phyloP scores from a whole-genome alignment of 768 basidiomycete genomes.

The Cubamyces lactineus region DNA sequence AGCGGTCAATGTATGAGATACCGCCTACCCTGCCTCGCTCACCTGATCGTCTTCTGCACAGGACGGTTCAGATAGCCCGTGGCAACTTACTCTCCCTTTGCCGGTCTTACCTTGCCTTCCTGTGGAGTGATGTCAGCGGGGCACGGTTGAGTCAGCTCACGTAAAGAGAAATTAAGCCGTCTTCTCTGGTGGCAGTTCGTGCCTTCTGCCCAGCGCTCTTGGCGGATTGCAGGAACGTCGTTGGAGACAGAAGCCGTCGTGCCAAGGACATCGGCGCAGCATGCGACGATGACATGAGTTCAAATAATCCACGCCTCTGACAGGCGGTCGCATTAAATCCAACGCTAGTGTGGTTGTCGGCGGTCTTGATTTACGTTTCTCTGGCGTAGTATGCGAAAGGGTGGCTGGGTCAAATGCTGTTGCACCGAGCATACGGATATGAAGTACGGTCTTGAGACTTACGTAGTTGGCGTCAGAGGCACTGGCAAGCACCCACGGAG shows the following conservation, averaged over 20 bases:
- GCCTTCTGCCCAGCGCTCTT: slow-evolving; percentile 1
- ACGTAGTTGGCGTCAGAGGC: too few species aligned
- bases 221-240: not conserved
- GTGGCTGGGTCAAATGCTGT: too few species aligned
- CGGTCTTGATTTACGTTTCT: too few species aligned
- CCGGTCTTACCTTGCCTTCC: not conserved
- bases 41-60: not conserved
- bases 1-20: too few species aligned
- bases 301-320: too few species aligned
- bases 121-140: not conserved
- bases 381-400: too few species aligned
- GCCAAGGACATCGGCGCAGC: not conserved
- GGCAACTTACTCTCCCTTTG: not conserved
- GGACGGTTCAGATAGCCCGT: not conserved
- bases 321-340: too few species aligned
- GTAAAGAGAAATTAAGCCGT: not conserved
- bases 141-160: not conserved
- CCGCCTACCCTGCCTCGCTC: not conserved
- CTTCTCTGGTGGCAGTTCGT: not conserved
- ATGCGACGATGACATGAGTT: not conserved
- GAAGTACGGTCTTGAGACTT: too few species aligned
- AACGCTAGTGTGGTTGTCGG: too few species aligned
- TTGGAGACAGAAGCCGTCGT: not conserved
- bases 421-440: too few species aligned
- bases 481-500: too few species aligned